Evolutionary conservation across 176 grass and related monocot genomes (phyloP), one percentile per base, ranked within the genome.

Genomic region (Dendrocalamus sinicus): DNA sequence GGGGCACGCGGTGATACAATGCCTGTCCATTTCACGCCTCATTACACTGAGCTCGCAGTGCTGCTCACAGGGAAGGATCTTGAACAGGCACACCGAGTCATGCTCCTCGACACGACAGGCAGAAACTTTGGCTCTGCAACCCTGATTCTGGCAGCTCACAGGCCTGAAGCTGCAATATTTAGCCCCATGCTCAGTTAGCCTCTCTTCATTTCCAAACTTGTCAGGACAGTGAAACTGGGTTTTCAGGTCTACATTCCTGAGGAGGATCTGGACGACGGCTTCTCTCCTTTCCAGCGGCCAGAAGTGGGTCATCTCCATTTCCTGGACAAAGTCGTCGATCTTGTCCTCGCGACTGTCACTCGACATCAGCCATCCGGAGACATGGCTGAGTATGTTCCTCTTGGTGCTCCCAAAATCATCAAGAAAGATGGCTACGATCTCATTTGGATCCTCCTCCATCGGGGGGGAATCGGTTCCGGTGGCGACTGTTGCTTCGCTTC

Each of bases 401-500:
- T 77, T 77, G 75, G 35, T 59, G 75, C 53, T 12, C 35, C 53
- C 75, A 53, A 77, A 77, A 35, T 77, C 75, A 35, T 77, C 75
- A 53, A 77, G 20, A 53, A 77, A 77, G 35, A 11, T 1, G 35
- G 75, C 75, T 20, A 77, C 53, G 35, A 54, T 12, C 35, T 77
- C 74, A 53, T 37, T 37, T 37, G 35, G 35, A 37, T 37, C 35
- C 35, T 37, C 35, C 35, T 39, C 37, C 37, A 5, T 39, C 37
- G 5, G 37, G 37, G 37, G 37, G 37, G 37, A 39, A 39, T 39
- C 37, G 5, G 35, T 37, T 37, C 35, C 35, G 35, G 35, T 35
- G 35, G 37, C 37, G 37, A 5, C 37, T 39, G 37, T 39, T 0
- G 37, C 6, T 39, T 0, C 58, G 53, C 75, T 77, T 5, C 75